Conservation (phyloP, 2,329 filamentous ascomycete species). For the Tolypocladium ovalisporum region DNA sequence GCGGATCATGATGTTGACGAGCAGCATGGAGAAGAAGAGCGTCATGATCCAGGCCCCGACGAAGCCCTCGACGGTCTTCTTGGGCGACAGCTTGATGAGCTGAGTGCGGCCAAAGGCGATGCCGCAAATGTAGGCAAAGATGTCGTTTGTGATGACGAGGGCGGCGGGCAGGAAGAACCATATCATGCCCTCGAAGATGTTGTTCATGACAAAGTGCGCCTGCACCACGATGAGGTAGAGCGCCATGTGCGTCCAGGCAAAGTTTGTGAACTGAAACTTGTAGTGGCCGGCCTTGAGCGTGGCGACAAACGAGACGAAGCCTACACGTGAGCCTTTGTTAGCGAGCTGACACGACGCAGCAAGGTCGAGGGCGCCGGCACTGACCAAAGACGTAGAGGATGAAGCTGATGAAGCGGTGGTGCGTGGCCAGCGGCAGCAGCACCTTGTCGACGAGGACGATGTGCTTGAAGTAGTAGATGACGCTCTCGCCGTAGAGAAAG, state of each 20-base stretch:
- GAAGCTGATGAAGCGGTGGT: slow-evolving; percentile 98
- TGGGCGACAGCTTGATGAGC: slow-evolving; percentile 94
- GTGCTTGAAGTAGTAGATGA: slow-evolving; percentile 99
- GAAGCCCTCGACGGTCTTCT: slow-evolving; percentile 98
- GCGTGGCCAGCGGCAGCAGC: slow-evolving; percentile 83
- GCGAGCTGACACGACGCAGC: not conserved
- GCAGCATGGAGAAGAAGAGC: slow-evolving; percentile 67
- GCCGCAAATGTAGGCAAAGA: slow-evolving; percentile 94
- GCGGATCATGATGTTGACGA: slow-evolving; percentile 76
- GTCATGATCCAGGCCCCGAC: slow-evolving; percentile 95
- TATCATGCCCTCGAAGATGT: slow-evolving; percentile 98
- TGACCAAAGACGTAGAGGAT: slow-evolving; percentile 93
- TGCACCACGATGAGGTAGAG: slow-evolving; percentile 96
- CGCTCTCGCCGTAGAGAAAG: slow-evolving; percentile 95
- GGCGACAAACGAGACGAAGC: slow-evolving; percentile 95
- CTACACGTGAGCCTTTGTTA: slow-evolving; percentile 30
- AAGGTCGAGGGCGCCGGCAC: slow-evolving; percentile 17
- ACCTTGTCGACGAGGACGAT: slow-evolving; percentile 92
- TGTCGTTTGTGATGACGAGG: slow-evolving; percentile 96
- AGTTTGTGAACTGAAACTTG: slow-evolving; percentile 97
- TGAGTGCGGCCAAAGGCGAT: slow-evolving; percentile 95
- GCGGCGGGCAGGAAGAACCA: slow-evolving; percentile 97
- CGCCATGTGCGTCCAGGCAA: slow-evolving; percentile 99
- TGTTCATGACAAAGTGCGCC: slow-evolving; percentile 99
- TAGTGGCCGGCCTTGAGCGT: slow-evolving; percentile 94